Evolutionary conservation across 148 eudicot genomes (phyloP).

Genomic region (Fagopyrum homotropicum): DNA sequence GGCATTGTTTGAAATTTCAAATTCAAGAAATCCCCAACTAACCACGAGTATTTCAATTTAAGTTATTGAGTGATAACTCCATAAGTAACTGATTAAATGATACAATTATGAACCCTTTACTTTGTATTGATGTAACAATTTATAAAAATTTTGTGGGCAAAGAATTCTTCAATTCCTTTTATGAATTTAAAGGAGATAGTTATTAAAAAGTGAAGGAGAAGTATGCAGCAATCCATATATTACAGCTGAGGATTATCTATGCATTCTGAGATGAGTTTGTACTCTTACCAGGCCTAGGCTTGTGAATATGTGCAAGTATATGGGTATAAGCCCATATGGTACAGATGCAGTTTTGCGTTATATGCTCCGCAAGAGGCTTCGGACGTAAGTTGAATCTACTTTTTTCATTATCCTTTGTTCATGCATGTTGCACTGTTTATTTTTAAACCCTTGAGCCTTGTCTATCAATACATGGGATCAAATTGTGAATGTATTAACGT

Average conservation of each 20-base stretch:
- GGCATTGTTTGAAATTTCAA: background rate
- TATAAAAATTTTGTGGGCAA: background rate
- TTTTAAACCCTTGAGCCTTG: background rate
- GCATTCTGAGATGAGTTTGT: constrained; percentile 7
- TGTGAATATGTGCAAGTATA: constrained; percentile 79
- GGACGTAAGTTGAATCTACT: constrained; percentile 27
- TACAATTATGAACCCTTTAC: background rate
- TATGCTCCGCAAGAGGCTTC: constrained; percentile 62
- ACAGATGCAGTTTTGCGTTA: constrained; percentile 66
- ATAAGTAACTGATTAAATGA: background rate
- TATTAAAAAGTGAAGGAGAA: background rate
- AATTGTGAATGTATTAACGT: background rate
- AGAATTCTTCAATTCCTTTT: background rate
- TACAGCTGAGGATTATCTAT: background rate
- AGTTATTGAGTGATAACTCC: background rate
- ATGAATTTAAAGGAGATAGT: background rate
- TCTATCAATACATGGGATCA: background rate
- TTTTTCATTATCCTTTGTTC: background rate
- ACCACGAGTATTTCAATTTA: background rate
- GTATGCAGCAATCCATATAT: background rate
- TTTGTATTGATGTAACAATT: background rate
- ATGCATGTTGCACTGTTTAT: background rate
- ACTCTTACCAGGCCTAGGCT: constrained; percentile 53
- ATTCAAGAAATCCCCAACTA: background rate
- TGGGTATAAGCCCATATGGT: constrained; percentile 65